phyloP scores from a whole-genome alignment of 495 filamentous ascomycete genomes.

The Lophium mytilinum region DNA sequence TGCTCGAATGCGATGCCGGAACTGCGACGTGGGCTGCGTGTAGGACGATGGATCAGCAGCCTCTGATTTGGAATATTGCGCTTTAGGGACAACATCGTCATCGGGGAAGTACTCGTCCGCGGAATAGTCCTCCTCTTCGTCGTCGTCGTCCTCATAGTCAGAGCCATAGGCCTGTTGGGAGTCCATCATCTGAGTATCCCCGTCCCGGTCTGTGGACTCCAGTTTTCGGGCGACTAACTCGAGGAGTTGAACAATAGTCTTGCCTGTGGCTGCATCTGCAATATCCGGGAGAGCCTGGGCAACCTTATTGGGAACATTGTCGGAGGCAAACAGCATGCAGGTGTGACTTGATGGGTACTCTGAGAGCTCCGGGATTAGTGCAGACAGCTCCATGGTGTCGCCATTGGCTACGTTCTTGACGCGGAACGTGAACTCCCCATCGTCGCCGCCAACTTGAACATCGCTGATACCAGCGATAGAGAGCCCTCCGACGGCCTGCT shows the following conservation, averaged over 20 bases:
- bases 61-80: not conserved
- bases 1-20: conserved; percentile 40
- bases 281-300: conserved; percentile 41
- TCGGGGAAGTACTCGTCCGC: conserved; percentile 14
- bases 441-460: conserved; percentile 50
- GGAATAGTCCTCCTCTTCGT: conserved; percentile 20
- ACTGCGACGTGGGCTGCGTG: conserved; percentile 10
- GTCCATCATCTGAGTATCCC: conserved; percentile 32
- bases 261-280: conserved; percentile 22
- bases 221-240: conserved; percentile 32
- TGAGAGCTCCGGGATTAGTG: conserved; percentile 49
- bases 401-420: conserved; percentile 10
- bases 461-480: conserved; percentile 36
- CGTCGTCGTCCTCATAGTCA: conserved; percentile 27
- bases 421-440: conserved; percentile 54
- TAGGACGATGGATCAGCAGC: not conserved
- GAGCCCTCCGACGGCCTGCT: conserved; percentile 31
- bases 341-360: conserved; percentile 58
- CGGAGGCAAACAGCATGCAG: conserved; percentile 52
- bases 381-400: conserved; percentile 42
- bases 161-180: conserved; percentile 21
- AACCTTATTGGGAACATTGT: conserved; percentile 41
- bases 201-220: conserved; percentile 27
- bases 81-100: not conserved
- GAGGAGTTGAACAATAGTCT: conserved; percentile 30